These are phyloP conservation scores for Hypoxylon rubiginosum DNA, from an alignment of 2,329 filamentous ascomycete genomes.

Conservation along the genomic window DNA sequence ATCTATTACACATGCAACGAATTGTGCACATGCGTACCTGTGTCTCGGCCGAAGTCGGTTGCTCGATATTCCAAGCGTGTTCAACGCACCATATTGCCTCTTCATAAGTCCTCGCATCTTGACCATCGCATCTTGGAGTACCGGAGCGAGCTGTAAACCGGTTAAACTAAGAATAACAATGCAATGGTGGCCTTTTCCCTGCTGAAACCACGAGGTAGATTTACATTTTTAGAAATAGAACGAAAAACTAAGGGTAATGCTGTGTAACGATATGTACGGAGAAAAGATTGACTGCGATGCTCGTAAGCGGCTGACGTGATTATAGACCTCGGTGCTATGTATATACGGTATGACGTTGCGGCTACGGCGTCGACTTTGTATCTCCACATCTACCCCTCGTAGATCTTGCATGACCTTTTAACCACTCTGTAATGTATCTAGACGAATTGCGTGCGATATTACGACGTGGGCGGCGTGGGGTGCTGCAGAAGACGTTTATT, in stretches of 20 bases:
- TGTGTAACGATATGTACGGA: conserved; percentile 1
- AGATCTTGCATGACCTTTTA: conserved; percentile 24
- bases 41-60: background rate
- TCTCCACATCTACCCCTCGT: background rate
- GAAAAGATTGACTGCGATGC: conserved; percentile 6
- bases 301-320: conserved; percentile 27
- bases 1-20: conserved; percentile 18
- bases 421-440: background rate
- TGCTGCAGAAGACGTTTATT: conserved; percentile 3
- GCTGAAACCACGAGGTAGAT: background rate
- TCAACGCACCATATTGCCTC: background rate
- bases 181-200: background rate
- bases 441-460: background rate
- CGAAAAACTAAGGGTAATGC: background rate
- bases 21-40: background rate
- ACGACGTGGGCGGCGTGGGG: conserved; percentile 2
- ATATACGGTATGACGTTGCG: conserved; percentile 9
- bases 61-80: background rate
- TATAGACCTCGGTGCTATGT: too few relatives aligned
- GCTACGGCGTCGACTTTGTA: conserved; percentile 1
- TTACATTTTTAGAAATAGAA: conserved; percentile 22
- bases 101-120: background rate
- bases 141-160: background rate
- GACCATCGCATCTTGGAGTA: too few relatives aligned
- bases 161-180: background rate